These are phyloP conservation scores for Stachybotrys chartarum DNA, from an alignment of 2,329 filamentous ascomycete genomes.

Conservation along the genomic window DNA sequence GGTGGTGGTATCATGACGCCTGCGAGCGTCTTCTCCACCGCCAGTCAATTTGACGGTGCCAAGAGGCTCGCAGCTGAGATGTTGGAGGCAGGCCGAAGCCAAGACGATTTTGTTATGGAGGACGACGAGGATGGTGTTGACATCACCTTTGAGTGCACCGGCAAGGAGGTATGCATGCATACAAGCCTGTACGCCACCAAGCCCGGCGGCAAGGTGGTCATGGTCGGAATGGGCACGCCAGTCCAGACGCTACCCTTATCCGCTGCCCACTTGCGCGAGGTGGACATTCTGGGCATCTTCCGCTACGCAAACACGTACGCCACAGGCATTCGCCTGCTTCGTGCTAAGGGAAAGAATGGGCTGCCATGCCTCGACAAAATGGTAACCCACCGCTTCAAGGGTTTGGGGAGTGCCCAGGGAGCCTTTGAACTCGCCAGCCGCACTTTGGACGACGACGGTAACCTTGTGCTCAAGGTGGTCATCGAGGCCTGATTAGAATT, in stretches of 20 bases:
- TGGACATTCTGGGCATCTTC: slow-evolving; percentile 73
- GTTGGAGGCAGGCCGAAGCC: slow-evolving; percentile 29
- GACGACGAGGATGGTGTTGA: slow-evolving; percentile 64
- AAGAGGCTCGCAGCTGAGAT: slow-evolving; percentile 43
- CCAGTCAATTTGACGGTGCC: slow-evolving; percentile 43
- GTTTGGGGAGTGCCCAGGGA: slow-evolving; percentile 51
- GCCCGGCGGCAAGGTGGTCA: slow-evolving; percentile 64
- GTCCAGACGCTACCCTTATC: slow-evolving; percentile 69
- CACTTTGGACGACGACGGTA: slow-evolving; percentile 60
- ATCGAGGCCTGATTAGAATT: slow-evolving; percentile 37
- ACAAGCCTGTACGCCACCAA: slow-evolving; percentile 65
- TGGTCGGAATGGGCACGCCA: slow-evolving; percentile 75
- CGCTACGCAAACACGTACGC: slow-evolving; percentile 71
- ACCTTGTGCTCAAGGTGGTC: slow-evolving; percentile 66
- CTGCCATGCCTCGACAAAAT: slow-evolving; percentile 61
- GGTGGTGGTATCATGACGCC: slow-evolving; percentile 29
- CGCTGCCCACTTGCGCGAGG: slow-evolving; percentile 65
- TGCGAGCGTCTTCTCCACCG: slow-evolving; percentile 35
- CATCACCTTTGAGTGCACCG: slow-evolving; percentile 69
- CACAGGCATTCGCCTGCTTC: slow-evolving; percentile 57
- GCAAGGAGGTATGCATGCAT: slow-evolving; percentile 68
- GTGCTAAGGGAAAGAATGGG: slow-evolving; percentile 31
- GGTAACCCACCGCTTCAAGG: slow-evolving; percentile 66
- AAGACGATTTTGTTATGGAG: slow-evolving; percentile 22
- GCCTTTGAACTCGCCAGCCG: slow-evolving; percentile 66